Evolutionary conservation across 2,329 filamentous ascomycete species (phyloP).

Genomic region (Phaeosphaeria sp.): DNA sequence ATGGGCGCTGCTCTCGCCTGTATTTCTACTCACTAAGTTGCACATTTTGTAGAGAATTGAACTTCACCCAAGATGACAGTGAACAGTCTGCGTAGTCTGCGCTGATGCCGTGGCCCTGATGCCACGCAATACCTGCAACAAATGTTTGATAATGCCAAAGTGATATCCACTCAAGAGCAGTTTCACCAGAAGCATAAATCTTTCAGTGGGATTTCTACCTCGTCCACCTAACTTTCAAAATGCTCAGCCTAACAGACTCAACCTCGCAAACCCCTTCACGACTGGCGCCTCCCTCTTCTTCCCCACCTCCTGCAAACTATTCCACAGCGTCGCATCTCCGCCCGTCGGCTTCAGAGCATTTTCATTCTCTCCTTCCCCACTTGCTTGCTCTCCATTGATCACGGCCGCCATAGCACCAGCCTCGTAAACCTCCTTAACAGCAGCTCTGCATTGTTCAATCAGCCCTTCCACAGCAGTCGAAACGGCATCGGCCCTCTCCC

Average conservation of each 20-base stretch:
- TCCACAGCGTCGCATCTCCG: constrained; percentile 55
- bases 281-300: constrained; percentile 57
- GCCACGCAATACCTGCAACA: too few species aligned
- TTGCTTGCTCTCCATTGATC: background rate
- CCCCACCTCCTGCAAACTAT: constrained; percentile 49
- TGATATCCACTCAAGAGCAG: too few species aligned
- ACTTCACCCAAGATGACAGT: too few species aligned
- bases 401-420: background rate
- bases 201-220: background rate
- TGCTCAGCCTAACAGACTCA: constrained; percentile 43
- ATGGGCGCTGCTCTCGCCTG: too few species aligned
- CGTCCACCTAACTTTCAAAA: background rate
- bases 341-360: constrained; percentile 45
- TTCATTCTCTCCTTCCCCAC: constrained; percentile 10
- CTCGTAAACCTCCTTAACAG: constrained; percentile 64
- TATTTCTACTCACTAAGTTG: too few species aligned
- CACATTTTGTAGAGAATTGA: too few species aligned
- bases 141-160: too few species aligned
- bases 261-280: constrained; percentile 59
- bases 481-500: constrained; percentile 81
- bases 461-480: constrained; percentile 78
- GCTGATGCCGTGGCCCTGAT: too few species aligned
- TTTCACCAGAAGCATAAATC: too few species aligned
- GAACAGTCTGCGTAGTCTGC: too few species aligned
- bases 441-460: constrained; percentile 69